A percentile compares a stretch with the other conserved stretches of the same genome.
These are phyloP conservation scores for Colletotrichum coccodes DNA, from an alignment of 2,329 filamentous ascomycete genomes.

Conservation along the genomic window DNA sequence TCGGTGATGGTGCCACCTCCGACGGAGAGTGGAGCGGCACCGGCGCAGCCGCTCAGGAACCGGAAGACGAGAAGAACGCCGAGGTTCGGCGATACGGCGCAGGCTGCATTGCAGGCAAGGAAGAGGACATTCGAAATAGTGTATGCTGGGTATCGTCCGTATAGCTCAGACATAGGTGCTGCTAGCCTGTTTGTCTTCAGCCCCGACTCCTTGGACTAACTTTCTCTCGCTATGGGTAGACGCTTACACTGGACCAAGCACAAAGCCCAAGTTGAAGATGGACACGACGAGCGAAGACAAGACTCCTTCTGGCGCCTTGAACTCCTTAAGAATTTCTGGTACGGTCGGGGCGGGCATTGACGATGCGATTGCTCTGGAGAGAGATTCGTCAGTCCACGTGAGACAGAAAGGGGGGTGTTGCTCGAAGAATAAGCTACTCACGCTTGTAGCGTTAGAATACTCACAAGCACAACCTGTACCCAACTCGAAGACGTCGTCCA, in stretches of 20 bases:
- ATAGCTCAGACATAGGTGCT: constrained; percentile 50
- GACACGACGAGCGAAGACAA: constrained; percentile 57
- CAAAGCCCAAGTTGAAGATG: constrained; percentile 58
- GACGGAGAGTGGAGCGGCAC: constrained; percentile 41
- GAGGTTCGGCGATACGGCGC: constrained; percentile 37
- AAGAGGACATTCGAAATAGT: constrained; percentile 42
- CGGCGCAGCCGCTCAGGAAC: constrained; percentile 41
- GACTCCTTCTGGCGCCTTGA: neutral
- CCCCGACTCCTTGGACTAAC: too few species aligned
- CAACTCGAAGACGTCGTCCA: constrained; percentile 7
- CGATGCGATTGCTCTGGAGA: constrained; percentile 1
- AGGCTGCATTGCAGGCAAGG: constrained; percentile 42
- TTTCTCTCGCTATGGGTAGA: neutral
- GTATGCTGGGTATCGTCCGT: constrained; percentile 43
- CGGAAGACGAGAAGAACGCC: constrained; percentile 45
- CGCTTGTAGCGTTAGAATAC: constrained; percentile 13
- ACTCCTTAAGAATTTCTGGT: neutral
- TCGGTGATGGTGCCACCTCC: constrained; percentile 49
- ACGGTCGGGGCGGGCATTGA: constrained; percentile 9
- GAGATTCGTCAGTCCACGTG: neutral
- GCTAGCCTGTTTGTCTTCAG: constrained; percentile 7
- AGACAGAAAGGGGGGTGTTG: neutral
- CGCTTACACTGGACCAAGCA: constrained; percentile 49
- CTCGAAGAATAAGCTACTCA: neutral
- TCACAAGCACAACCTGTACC: constrained; percentile 26